Evolutionary conservation across 371 early-diverging fungal genomes (phyloP).

Genomic region (Apophysomyces elegans): DNA sequence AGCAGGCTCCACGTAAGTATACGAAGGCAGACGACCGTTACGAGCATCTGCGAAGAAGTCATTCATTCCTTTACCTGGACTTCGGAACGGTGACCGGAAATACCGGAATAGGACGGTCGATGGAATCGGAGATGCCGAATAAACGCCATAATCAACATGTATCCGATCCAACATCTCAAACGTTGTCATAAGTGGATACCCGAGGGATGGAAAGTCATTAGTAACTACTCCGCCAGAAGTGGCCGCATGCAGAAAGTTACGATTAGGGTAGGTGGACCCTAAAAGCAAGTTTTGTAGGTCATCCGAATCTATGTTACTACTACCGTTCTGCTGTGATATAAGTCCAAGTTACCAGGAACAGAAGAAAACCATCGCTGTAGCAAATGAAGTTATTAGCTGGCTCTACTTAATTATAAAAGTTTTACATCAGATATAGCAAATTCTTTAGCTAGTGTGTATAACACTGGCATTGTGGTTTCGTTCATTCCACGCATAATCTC

Average conservation of each 20-base stretch:
- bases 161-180: conserved; percentile 20
- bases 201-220: conserved; percentile 20
- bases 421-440: conserved; percentile 30
- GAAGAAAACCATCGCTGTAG: conserved; percentile 30
- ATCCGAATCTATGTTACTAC: too few relatives aligned
- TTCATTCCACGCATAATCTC: conserved; percentile 26
- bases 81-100: conserved; percentile 17
- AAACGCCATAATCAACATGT: conserved; percentile 16
- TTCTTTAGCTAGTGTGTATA: conserved; percentile 25
- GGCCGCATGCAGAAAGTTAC: conserved; percentile 29
- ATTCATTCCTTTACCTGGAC: conserved; percentile 15
- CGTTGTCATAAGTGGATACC: conserved; percentile 19
- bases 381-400: background rate
- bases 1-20: conserved; percentile 24
- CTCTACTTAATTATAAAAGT: background rate
- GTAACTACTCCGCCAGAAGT: conserved; percentile 28
- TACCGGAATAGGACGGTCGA: conserved; percentile 20
- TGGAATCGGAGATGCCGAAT: conserved; percentile 25
- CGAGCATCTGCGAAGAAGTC: conserved; percentile 20
- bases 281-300: too few relatives aligned
- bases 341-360: conserved; percentile 21
- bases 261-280: conserved; percentile 33
- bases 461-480: conserved; percentile 21
- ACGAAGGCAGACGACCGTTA: conserved; percentile 20
- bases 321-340: too few relatives aligned